Evolutionary conservation across 495 filamentous ascomycete species (phyloP), one percentile per base, ranked within the genome.

Genomic region (Xylaria scruposa): DNA sequence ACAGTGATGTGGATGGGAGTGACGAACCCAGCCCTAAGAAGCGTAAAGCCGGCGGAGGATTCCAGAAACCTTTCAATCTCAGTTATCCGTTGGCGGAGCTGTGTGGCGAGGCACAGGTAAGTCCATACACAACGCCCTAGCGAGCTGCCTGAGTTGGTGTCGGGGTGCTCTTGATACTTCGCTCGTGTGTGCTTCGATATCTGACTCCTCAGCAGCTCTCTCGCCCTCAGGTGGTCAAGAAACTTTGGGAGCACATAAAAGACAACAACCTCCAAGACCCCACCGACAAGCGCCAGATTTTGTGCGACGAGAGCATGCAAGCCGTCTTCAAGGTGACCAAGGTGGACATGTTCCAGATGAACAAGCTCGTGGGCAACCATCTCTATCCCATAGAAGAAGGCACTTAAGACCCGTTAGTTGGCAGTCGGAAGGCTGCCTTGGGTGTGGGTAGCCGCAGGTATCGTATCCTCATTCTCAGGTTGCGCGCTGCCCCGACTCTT

Each of bases 331-430:
- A 95, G 79, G 88, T 91, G 75, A 92, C 94, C 71, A 92, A 89
- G 74, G 91, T 99, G 46, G 93, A 98, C 76, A 99, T 99, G 97
- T 98, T 99, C 78, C 94, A 93, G 53, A 97, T 98, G 94, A 98
- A 96, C 83, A 88, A 88, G 77, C 79, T 86, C 13, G 80, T 89
- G 1, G 86, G 85, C 4, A 85, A 84, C 72, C 87, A 89, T 62
- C 82, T 89, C 21, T 88, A 88, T 72, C 84, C 84, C 12, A 78
- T 88, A 59, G 87, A 88, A 46, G 86, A 89, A 72, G 82, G 38
- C 2, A 62, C n/a, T 15, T 71, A 26, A 67, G 59, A 40, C 24
- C 15, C 4, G 21, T 29, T 4, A 26, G 15, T 26, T n/a, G 26
- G 53, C 21, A 42, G 1, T 42, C 31, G 33, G 46, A 40, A 24